Base-by-base conservation (phyloP, 179 eudicot species). In the Nepenthes alata region DNA sequence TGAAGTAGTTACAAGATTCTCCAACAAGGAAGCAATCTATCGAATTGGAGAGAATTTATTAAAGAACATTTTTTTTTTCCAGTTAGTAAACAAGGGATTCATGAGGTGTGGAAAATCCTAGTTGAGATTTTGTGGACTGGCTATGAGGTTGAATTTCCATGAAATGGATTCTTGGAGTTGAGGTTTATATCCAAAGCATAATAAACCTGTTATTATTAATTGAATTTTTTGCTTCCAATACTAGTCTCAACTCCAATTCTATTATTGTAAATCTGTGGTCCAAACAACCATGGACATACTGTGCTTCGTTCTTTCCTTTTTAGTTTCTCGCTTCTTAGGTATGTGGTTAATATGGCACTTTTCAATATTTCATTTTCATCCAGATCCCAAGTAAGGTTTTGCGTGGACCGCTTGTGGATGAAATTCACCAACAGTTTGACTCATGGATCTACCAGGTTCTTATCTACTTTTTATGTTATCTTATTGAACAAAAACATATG, bases 401-500 rank as follows among this genome's bases (percentile, higher is more conserved):
- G 1, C 86, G 78, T 47, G 97, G 97, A 66, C 78, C 84, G 55
- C 79, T 91, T 35, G 79, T 88, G 37, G 85, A 91, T 67, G 97
- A 91, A 80, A 75, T 91, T 74, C 88, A 79, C 72, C 96, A 91
- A 71, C 82, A 76, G 53, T 83, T 80, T 54, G 75, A 54, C 71
- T 77, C 96, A 8, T 88, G 96, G 96, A 82, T 91, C 56, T 78
- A 82, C 73, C 96, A 90, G 96, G 97, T 90, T 70, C 13, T 8
- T 37, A 9, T 52, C 50, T 16, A 16, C 25, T 25, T 25, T 25
- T 0, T 25, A 50, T 25, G 13, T 8, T 7, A 37, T 57, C 14
- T 35, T 36, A 11, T 8, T 34, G 45, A 2, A 9, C 6, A 35
- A 15, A 52, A 12, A 52, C 16, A 52, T 11, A n/a, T 52, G 55